Evolutionary conservation across 441 rosid species (phyloP).

Genomic region (Arabidopsis hybrid): DNA sequence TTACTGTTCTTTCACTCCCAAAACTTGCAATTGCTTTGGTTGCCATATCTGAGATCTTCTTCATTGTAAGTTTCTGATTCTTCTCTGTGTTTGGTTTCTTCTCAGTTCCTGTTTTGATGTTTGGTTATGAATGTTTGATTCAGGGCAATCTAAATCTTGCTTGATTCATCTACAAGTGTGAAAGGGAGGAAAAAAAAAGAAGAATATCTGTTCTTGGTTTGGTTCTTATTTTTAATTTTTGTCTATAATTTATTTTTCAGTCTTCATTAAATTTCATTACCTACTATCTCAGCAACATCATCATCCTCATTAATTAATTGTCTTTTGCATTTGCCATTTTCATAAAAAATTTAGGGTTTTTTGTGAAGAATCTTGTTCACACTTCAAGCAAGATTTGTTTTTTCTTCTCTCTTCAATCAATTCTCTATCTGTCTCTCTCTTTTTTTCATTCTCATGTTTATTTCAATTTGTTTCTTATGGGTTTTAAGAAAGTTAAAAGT

Average conservation of each 20-base stretch:
- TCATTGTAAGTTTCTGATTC: constrained; percentile 25
- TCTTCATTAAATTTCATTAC: constrained; percentile 41
- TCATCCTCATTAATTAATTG: constrained; percentile 39
- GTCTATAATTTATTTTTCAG: constrained; percentile 35
- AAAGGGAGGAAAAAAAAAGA: constrained; percentile 52
- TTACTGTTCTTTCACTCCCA: constrained; percentile 96
- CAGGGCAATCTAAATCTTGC: constrained; percentile 25
- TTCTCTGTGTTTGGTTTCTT: background rate
- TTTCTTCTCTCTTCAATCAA: constrained; percentile 30
- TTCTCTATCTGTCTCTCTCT: constrained; percentile 5
- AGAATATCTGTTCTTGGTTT: constrained; percentile 57
- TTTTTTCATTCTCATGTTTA: background rate
- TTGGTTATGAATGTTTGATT: constrained; percentile 1
- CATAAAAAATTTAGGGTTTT: background rate
- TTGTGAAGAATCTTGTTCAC: constrained; percentile 28
- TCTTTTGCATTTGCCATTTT: constrained; percentile 34
- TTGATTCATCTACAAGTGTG: constrained; percentile 51
- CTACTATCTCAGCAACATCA: constrained; percentile 41
- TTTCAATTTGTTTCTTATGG: constrained; percentile 29
- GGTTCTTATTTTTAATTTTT: constrained; percentile 50
- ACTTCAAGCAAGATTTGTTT: constrained; percentile 27
- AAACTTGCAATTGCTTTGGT: constrained; percentile 93
- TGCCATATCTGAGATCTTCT: constrained; percentile 69
- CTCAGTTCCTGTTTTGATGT: constrained; percentile 13
- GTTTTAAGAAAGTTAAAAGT: background rate